Percentiles rank a stretch among this genome's conserved stretches.
These are phyloP conservation scores for Bigelowiella natans DNA, from an alignment of 78 protist species.

Conservation along the genomic window DNA sequence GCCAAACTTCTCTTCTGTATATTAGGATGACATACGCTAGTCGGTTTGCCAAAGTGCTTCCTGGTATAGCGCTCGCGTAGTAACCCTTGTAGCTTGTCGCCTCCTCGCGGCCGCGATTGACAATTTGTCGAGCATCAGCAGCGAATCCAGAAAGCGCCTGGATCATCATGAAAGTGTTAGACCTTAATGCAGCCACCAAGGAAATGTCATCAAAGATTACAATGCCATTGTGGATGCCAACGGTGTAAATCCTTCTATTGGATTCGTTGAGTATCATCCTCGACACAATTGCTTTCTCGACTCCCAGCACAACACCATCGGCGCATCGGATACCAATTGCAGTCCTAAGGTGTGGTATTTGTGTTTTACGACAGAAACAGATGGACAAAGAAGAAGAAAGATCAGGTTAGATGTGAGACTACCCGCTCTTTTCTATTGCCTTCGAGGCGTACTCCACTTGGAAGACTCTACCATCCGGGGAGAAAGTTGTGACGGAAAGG, in stretches of 20 bases:
- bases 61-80: conserved; percentile 66
- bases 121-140: conserved; percentile 80
- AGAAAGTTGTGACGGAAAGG: conserved; percentile 75
- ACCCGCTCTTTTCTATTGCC: conserved; percentile 94
- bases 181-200: neutral
- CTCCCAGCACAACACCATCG: conserved; percentile 97
- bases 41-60: conserved; percentile 15
- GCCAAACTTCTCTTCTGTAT: neutral
- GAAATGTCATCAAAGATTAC: conserved; percentile 30
- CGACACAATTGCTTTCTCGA: conserved; percentile 78
- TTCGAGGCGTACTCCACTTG: conserved; percentile 97
- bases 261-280: conserved; percentile 64
- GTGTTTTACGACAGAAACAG: neutral
- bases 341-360: conserved; percentile 61
- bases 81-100: conserved; percentile 49
- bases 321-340: conserved; percentile 72
- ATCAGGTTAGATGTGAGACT: no score
- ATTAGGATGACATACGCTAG: neutral
- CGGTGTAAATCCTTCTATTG: conserved; percentile 59
- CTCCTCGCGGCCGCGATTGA: conserved; percentile 69
- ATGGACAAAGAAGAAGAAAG: no score
- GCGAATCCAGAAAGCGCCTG: conserved; percentile 70
- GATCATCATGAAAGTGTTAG: neutral
- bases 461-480: conserved; percentile 96
- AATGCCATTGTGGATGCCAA: conserved; percentile 73